Evolutionary conservation across 1,139 yeast species (phyloP), one percentile per base, ranked within the genome.

Genomic region (Sugiyamaella xylanicola): DNA sequence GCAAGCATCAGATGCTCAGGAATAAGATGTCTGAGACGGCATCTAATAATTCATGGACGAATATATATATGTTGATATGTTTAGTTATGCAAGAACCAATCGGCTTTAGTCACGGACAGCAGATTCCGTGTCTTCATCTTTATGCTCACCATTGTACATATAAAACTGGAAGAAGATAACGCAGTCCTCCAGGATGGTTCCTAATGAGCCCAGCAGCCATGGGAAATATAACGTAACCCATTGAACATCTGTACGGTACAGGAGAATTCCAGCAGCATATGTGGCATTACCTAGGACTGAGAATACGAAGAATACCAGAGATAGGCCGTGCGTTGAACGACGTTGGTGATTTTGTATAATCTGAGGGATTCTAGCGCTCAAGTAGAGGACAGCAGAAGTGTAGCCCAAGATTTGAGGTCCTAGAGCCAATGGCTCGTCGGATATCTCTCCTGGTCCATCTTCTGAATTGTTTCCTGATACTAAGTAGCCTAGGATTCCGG

Each of bases 351-450:
- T 87, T 67, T 85, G 90, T 59, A 84, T 71, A 58, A 87, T 87
- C 70, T 87, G 95, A 1, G 95, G 95, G 55, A 87, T 78, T 59
- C 95, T 75, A 1, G 95, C 95, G 7, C 89, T 85, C 62, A 87
- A 76, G 68, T 87, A 87, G 53, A 87, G 74, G 1, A 76, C 61
- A 0, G 95, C 95, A 2, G 91, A 84, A 3, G 82, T 63, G 70
- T 87, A 88, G 5, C 95, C 95, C 62, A 85, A 75, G 3, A 85
- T 63, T 68, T 85, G 90, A 1, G 95, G 87, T 1, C 87, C 87
- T 41, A 79, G 56, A n/a, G 68, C 65, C 48, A 81, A 74, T 15
- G 57, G 49, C 2, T 45, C 47, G 42, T 48, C 58, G 21, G 56
- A 50, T 39, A 62, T 63, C 55, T 65, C 70, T 4, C 63, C 70